These are phyloP conservation scores for Hypomontagnella monticulosa DNA, from an alignment of 495 filamentous ascomycete species.

Conservation along the genomic window DNA sequence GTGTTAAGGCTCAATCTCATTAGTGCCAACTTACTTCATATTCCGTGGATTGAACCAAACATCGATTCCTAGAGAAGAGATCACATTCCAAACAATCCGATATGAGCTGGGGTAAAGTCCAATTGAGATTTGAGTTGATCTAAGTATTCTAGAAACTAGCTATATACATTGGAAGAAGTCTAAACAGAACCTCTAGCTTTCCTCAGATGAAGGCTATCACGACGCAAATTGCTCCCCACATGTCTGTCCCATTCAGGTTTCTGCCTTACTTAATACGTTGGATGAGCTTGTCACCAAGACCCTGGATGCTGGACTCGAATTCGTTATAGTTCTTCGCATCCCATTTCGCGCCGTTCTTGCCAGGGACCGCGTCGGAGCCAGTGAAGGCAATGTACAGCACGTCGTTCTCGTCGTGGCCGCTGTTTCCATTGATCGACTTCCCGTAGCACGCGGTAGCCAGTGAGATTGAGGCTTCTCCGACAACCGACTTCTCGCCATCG, in stretches of 20 bases:
- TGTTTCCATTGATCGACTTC: constrained; percentile 56
- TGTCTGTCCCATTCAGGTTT: neutral
- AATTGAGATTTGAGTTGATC: neutral
- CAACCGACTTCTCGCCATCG: constrained; percentile 54
- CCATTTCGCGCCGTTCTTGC: constrained; percentile 60
- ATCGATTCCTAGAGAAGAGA: too few species aligned
- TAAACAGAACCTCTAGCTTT: neutral
- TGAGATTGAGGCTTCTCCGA: constrained; percentile 67
- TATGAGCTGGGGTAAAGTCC: neutral
- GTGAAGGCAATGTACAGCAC: constrained; percentile 68
- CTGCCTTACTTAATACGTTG: constrained; percentile 22
- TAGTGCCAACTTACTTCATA: too few species aligned
- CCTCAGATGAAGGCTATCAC: neutral
- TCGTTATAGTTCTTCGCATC: constrained; percentile 50
- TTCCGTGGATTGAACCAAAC: too few species aligned
- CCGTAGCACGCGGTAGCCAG: constrained; percentile 68
- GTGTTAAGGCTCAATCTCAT: too few species aligned
- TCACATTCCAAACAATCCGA: too few species aligned
- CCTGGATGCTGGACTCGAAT: constrained; percentile 62
- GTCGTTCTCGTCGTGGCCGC: constrained; percentile 60
- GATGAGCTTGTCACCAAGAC: constrained; percentile 57
- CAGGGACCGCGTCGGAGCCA: constrained; percentile 59
- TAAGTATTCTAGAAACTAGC: constrained; percentile 2
- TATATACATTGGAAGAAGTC: neutral
- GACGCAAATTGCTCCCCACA: neutral